Percentiles rank a stretch among this genome's conserved stretches.
Evolutionary conservation across 306 rosid genomes (phyloP).

Genomic region (Dryas drummondii): DNA sequence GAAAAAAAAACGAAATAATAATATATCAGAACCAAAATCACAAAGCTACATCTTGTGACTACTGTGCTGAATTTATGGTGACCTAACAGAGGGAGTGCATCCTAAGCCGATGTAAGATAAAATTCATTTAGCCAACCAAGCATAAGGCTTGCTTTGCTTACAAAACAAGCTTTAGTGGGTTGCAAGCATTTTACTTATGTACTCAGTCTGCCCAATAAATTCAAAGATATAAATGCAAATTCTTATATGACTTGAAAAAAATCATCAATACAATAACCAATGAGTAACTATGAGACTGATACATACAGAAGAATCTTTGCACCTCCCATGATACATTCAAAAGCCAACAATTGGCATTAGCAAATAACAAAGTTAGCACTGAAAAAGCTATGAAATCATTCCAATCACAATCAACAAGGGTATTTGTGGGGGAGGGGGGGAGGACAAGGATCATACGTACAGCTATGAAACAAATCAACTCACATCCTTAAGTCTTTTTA

Average conservation of each 20-base stretch:
- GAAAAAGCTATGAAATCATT: constrained; percentile 42
- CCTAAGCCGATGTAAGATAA: not conserved
- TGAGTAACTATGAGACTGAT: constrained; percentile 29
- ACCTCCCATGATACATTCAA: constrained; percentile 33
- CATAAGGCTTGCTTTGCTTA: not conserved
- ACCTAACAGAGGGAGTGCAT: not conserved
- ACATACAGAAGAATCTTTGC: constrained; percentile 46
- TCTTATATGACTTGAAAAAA: constrained; percentile 23
- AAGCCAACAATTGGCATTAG: constrained; percentile 28
- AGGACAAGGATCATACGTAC: constrained; percentile 51
- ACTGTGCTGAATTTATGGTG: not conserved
- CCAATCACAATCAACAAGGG: constrained; percentile 40
- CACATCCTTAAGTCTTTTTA: constrained; percentile 87
- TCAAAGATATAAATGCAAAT: constrained; percentile 26
- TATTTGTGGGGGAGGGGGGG: constrained; percentile 17
- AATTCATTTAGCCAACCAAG: not conserved
- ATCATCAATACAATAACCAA: constrained; percentile 22
- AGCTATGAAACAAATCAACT: constrained; percentile 51
- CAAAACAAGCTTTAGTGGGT: not conserved
- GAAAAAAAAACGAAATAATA: not conserved
- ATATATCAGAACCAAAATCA: not conserved
- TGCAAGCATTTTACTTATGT: not conserved
- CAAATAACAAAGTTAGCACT: constrained; percentile 45
- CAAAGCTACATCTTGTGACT: not conserved
- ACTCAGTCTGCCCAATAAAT: not conserved